A percentile compares a stretch with the other conserved stretches of the same genome.
Evolutionary conservation across 306 rosid genomes (phyloP).

Genomic region (Casuarina cunninghamiana): DNA sequence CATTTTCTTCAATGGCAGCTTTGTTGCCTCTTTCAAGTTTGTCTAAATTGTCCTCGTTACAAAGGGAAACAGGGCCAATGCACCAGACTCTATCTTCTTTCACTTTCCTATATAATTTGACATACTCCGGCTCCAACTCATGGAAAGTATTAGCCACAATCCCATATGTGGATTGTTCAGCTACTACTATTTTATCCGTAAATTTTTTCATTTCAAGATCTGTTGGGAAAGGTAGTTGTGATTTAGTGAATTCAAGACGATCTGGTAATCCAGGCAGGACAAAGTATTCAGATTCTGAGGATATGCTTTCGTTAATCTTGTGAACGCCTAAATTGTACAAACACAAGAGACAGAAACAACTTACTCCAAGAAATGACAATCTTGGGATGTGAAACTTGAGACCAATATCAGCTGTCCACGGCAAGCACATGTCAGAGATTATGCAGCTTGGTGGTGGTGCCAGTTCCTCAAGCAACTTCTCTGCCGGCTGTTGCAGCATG

Average conservation of each 20-base stretch:
- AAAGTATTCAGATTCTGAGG: conserved; percentile 30
- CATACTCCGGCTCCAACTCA: conserved; percentile 47
- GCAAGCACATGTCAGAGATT: conserved; percentile 54
- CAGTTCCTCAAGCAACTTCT: conserved; percentile 31
- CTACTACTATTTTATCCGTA: neutral
- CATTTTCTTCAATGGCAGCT: conserved; percentile 27
- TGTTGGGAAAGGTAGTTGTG: conserved; percentile 1
- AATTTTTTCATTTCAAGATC: neutral
- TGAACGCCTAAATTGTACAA: neutral
- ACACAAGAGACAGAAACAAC: conserved; percentile 49
- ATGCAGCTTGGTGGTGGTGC: conserved; percentile 57
- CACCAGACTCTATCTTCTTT: conserved; percentile 53
- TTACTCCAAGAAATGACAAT: conserved; percentile 49
- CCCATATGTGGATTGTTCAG: conserved; percentile 28
- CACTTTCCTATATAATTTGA: conserved; percentile 38
- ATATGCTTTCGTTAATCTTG: neutral
- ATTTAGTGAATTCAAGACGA: conserved; percentile 35
- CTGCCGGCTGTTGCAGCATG: conserved; percentile 39
- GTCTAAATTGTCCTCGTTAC: conserved; percentile 41
- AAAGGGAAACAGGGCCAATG: conserved; percentile 38
- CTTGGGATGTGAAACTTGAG: conserved; percentile 49
- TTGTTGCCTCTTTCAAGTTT: conserved; percentile 57
- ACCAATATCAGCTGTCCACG: conserved; percentile 51
- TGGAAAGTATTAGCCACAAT: conserved; percentile 30
- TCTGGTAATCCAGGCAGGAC: conserved; percentile 42